Evolutionary conservation across 495 filamentous ascomycete species (phyloP), one percentile per base, ranked within the genome.

Genomic region (Neurospora sp.): DNA sequence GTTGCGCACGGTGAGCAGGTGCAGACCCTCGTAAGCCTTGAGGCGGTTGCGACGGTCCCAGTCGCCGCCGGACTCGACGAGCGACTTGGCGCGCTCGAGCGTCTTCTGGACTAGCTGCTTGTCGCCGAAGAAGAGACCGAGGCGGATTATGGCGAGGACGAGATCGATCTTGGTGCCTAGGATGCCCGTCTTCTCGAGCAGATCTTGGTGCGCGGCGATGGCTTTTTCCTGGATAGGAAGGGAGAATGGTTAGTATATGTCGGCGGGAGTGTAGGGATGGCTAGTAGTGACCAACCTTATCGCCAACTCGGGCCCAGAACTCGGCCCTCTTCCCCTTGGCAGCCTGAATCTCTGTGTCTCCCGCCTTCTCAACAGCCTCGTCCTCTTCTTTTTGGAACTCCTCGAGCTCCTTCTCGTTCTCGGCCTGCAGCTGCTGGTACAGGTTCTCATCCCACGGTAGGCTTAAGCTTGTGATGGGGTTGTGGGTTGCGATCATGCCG

Each of bases 1-100:
- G 70, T 93, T 94, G 61, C 96, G 94, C 70, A 92, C 88, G 40
- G 95, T 97, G 73, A 99, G 91, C 10, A 97, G 87, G 79, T 98
- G 92, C 40, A 99, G 84, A 74, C 96, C 96, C 82, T 97, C 93
- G 87, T 99, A 99, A 70, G 96, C 96, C 89, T 99, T 99, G 59
- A 99, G 88, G 69, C 96, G 91, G 83, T 99, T 99, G 79, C 96
- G 90, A 38, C 96, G 92, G 82, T 99, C 96, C 96, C 96, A 99
- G 81, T 99, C 96, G 75, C 96, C 96, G 76, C 96, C 96, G 73
- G 89, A 92, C 77, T 99, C 96, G 31, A 98, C 93, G 39, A 99
- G 86, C 17, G 90, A 88, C 84, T 93, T 92, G 73, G 96, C 96
- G 9, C 96, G 90, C 74, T 97, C 93, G 59, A 98, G 89, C 41